Evolutionary conservation across 805 yeast species (phyloP), one percentile per base, ranked within the genome.

Genomic region (Grigorovia humatica): DNA sequence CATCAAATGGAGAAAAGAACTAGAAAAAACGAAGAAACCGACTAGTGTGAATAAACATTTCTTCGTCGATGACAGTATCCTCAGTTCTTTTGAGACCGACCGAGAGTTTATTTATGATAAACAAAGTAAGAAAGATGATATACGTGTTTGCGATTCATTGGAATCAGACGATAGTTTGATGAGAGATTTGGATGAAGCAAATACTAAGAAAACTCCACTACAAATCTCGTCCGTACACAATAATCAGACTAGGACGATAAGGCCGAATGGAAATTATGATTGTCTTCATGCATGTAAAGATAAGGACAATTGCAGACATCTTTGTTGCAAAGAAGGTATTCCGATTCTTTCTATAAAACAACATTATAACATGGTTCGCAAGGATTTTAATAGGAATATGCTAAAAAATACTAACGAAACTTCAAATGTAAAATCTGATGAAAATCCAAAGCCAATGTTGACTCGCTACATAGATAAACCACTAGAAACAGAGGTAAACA

Each of bases 281-380:
- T 77, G 80, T 52, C 61, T 67, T 43, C 80, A 77, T 55, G 48
- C 60, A 4, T 77, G 80, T 54, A 74, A 68, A 47, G 69, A 63
- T 55, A 61, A 60, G 45, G 30, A n/a, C 2, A 62, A 56, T 0
- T 77, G 80, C 50, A 68, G 79, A 11, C 80, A 77, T 57, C 48
- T 72, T 4, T 76, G 80, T 49, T 77, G 81, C 52, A 69, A 72
- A 43, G 75, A 73, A 41, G 80, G 80, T 1, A 59, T 70, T 18
- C 69, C 71, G 1, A 52, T 48, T 38, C 48, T 48, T 5, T 48
- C 47, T 42, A 18, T 59, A 11, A 40, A 20, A 15, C 42, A 13
- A 2, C 9, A 15, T 20, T 4, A n/a, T 20, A 18, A n/a, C 23
- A 35, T 9, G 9, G 41, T 17, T 17, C 44, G 27, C n/a, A 29